Evolutionary conservation across 1,284 basidiomycete genomes (phyloP), one percentile per base, ranked within the genome.

Genomic region (Apiotrichum laibachii): DNA sequence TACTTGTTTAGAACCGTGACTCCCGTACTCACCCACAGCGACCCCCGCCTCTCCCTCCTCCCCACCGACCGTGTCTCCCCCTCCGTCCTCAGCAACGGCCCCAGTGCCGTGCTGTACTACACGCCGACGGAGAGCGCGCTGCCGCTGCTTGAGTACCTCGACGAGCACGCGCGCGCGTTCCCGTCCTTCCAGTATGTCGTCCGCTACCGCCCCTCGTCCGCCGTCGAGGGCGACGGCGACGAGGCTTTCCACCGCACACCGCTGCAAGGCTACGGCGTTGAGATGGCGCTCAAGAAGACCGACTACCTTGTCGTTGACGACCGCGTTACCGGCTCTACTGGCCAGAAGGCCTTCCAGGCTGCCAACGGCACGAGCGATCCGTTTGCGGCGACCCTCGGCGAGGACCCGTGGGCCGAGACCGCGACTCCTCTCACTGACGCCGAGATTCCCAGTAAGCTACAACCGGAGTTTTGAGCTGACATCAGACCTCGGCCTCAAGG

Each of bases 251-350:
- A 47, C 37, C 42, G 59, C 18, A 75, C 74, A 13, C 83, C 84
- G 62, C 79, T 98, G 6, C 85, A 88, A 9, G 94, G 95, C 8
- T 99, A 92, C 68, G 94, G 94, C 5, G 92, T 94, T 9, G 83
- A 89, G 33, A 82, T 99, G 56, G 92, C 96, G 68, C 79, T 99
- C 67, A 99, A 99, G 81, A 97, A 95, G 79, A 97, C 87, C 80
- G 95, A 99, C 73, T 99, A 99, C 72, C 84, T 98, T 16, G 92
- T 90, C 3, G 81, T 98, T 4, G 93, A 97, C 72, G 93, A 97
- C 73, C 81, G 93, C 61, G 67, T 55, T 7, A 59, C 57, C 7
- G 61, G 50, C 2, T 37, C 49, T 4, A 55, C 34, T 26, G 52
- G 37, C 5, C 63, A 64, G 56, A 61, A 43, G 10, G 40, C 52